phyloP scores from a whole-genome alignment of 495 filamentous ascomycete genomes.

The Geoglossum glabrum region DNA sequence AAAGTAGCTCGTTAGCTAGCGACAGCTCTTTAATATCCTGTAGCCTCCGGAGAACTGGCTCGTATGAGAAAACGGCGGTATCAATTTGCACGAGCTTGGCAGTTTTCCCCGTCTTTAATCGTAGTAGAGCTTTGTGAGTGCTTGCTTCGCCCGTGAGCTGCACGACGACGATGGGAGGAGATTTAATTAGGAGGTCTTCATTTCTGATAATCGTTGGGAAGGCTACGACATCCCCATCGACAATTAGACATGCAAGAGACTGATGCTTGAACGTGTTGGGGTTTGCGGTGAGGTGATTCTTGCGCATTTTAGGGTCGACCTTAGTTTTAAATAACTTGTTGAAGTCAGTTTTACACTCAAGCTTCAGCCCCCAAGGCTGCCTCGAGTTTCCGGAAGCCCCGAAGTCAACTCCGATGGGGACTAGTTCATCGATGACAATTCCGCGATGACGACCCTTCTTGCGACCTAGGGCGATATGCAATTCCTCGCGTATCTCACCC shows the following conservation, averaged over 20 bases:
- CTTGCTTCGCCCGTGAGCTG: conserved; percentile 27
- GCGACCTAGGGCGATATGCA: conserved; percentile 23
- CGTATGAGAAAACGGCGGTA: conserved; percentile 49
- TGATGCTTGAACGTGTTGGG: conserved; percentile 34
- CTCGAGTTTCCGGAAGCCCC: background rate
- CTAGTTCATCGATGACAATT: conserved; percentile 14
- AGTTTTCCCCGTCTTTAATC: conserved; percentile 18
- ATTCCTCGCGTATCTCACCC: conserved; percentile 38
- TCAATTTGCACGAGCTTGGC: conserved; percentile 37
- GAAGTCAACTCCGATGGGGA: background rate
- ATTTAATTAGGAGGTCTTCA: conserved; percentile 25
- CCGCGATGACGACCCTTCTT: conserved; percentile 23
- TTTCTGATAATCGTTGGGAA: conserved; percentile 43
- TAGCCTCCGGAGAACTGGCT: conserved; percentile 43
- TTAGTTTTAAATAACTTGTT: conserved; percentile 18
- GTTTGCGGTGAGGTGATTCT: conserved; percentile 27
- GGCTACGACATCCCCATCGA: conserved; percentile 30
- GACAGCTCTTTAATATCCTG: conserved; percentile 34
- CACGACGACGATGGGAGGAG: conserved; percentile 30
- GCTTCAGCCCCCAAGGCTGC: background rate
- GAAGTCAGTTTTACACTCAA: conserved; percentile 27
- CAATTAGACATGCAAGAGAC: conserved; percentile 38
- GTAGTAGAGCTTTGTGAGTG: conserved; percentile 21
- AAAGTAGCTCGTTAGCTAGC: conserved; percentile 29
- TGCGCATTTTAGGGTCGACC: conserved; percentile 15